Evolutionary conservation across 345 rosid species (phyloP), one percentile per base, ranked within the genome.

Genomic region (Ailanthus altissimus): DNA sequence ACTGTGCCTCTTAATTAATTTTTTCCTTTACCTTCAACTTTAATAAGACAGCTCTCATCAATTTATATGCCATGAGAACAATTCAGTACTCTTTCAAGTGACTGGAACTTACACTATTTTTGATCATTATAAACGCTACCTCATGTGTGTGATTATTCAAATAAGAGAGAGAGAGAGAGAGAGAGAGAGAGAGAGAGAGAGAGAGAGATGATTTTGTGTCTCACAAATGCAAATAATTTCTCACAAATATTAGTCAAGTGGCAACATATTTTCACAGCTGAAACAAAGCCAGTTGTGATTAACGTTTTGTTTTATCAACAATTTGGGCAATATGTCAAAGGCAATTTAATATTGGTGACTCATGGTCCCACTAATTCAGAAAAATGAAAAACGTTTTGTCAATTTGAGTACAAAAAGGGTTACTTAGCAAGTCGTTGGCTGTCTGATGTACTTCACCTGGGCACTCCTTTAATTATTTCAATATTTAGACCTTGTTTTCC

Each of bases 341-440:
- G 26, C 50, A 38, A 16, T 13, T 40, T 38, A 23, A 38, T 12
- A 12, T 57, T 15, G 57, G 25, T 25, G 53, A 60, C 23, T 58
- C 56, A 58, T 38, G 67, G 59, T 23, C 77, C 77, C 77, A 74
- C 57, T 54, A 28, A 61, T 47, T 74, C 77, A 32, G 18, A 49
- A 18, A 62, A 74, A 49, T 62, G 47, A 36, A 28, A 74, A 62
- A 45, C 32, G n/a, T 61, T 74, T 74, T 26, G 77, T 74, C 77
- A 74, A 74, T 74, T 74, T 61, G 77, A 59, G 77, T 74, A 38
- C 4, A 28, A 20, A n/a, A 47, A 28, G 67, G 77, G 77, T 74
- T 61, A 61, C 77, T 47, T 21, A 49, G 13, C 69, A 61, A 74
- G 69, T 74, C 77, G 10, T n/a, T 49, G 18, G 5, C 18, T 9